phyloP scores from a whole-genome alignment of 2,329 filamentous ascomycete genomes.

The Apiospora saccharicola region DNA sequence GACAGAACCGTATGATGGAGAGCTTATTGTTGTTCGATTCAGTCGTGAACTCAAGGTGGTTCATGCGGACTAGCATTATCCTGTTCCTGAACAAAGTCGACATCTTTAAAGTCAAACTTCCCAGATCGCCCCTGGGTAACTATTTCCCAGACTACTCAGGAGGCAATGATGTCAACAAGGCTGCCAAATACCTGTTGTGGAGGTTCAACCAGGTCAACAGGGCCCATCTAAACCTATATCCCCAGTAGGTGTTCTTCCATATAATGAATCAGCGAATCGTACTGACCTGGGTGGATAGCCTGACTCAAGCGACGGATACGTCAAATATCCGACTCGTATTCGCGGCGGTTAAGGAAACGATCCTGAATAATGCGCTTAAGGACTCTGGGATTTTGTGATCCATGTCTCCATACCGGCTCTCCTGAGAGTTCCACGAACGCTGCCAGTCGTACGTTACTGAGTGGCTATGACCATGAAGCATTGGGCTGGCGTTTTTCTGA shows the following conservation, averaged over 20 bases:
- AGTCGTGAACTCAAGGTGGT: constrained; percentile 98
- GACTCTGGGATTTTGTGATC: constrained; percentile 92
- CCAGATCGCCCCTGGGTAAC: constrained; percentile 86
- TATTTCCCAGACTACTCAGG: constrained; percentile 99
- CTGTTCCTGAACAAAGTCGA: constrained; percentile 99
- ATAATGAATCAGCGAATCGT: constrained; percentile 28
- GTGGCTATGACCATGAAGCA: constrained; percentile 23
- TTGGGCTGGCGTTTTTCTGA: constrained; percentile 29
- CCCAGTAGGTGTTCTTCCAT: constrained; percentile 74
- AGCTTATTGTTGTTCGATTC: constrained; percentile 96
- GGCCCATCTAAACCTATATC: constrained; percentile 94
- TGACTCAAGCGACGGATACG: constrained; percentile 98
- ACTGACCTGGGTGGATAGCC: constrained; percentile 57
- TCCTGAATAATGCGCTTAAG: constrained; percentile 96
- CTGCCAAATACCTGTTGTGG: constrained; percentile 97
- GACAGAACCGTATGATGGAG: constrained; percentile 99
- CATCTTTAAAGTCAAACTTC: constrained; percentile 94
- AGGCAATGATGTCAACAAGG: constrained; percentile 96
- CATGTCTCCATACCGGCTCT: constrained; percentile 28
- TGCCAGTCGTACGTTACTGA: constrained; percentile 6
- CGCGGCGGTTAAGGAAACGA: constrained; percentile 98
- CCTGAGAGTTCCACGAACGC: constrained; percentile 5
- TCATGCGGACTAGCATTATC: constrained; percentile 98
- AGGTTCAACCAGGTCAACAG: constrained; percentile 98
- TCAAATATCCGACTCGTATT: constrained; percentile 98